Evolutionary conservation across 257 asterid species (phyloP).

Genomic region (Osmanthus fragrans): DNA sequence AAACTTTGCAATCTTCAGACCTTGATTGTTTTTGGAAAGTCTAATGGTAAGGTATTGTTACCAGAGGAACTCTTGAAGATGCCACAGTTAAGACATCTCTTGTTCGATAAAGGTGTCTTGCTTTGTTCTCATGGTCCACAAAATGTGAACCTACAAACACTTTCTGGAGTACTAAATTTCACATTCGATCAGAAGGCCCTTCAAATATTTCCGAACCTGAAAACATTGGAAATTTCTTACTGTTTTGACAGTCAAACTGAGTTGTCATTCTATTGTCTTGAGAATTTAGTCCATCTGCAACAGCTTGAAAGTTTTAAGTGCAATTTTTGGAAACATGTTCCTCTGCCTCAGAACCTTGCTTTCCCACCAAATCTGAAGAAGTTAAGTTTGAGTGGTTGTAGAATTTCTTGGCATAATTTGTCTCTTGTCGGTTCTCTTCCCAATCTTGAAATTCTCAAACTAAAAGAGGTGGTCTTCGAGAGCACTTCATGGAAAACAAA

Average conservation of each 20-base stretch:
- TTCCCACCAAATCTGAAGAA: not conserved
- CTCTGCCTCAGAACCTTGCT: not conserved
- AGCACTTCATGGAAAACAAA: not conserved
- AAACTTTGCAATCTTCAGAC: not conserved
- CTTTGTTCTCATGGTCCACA: not conserved
- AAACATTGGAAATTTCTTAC: too few species aligned
- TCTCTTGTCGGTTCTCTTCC: not conserved
- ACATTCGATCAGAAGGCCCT: too few species aligned
- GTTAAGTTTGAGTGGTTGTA: not conserved
- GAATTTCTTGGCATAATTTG: not conserved
- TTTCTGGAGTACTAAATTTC: too few species aligned
- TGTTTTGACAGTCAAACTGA: too few species aligned
- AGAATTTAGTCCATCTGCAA: too few species aligned
- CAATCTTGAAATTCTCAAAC: not conserved
- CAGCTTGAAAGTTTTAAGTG: too few species aligned
- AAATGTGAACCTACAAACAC: too few species aligned
- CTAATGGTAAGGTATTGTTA: not conserved
- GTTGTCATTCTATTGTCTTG: too few species aligned
- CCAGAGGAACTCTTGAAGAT: not conserved
- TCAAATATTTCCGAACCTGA: too few species aligned
- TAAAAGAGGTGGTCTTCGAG: not conserved
- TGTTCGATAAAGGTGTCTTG: not conserved
- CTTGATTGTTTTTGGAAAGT: not conserved
- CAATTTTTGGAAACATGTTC: not conserved
- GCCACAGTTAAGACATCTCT: not conserved